Conservation (phyloP, 1,284 basidiomycete genomes). For the Ustilago nuda region DNA sequence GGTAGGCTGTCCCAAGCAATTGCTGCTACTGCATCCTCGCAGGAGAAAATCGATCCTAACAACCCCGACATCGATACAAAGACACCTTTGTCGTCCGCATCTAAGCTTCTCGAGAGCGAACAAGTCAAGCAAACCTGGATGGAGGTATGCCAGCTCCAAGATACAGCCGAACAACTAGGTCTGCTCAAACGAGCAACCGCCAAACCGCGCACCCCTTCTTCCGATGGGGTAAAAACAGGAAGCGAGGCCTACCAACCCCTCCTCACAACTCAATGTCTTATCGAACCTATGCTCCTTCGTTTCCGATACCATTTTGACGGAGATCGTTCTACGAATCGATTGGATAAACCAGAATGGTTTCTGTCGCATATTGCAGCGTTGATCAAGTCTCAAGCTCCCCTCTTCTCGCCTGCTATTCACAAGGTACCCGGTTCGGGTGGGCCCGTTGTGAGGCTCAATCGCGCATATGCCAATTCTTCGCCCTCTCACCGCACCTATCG, state of each 20-base stretch:
- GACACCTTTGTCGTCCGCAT: background rate
- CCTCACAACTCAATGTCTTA: conserved; percentile 78
- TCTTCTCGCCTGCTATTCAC: conserved; percentile 75
- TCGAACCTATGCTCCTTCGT: conserved; percentile 83
- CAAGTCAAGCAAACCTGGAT: conserved; percentile 50
- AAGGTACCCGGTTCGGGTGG: conserved; percentile 25
- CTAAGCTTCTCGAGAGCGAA: conserved; percentile 12
- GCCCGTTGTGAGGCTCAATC: conserved; percentile 13
- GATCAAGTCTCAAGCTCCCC: conserved; percentile 70
- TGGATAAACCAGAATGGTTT: conserved; percentile 98
- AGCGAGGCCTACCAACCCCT: conserved; percentile 62
- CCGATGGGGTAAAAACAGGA: conserved; percentile 31
- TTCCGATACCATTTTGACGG: conserved; percentile 98
- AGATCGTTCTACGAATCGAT: conserved; percentile 83
- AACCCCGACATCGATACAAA: background rate
- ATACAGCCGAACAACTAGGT: conserved; percentile 46
- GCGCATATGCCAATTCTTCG: conserved; percentile 78
- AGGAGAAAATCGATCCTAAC: conserved; percentile 14
- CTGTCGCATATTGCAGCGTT: conserved; percentile 86
- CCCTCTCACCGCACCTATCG: conserved; percentile 74
- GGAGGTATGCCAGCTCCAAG: conserved; percentile 57
- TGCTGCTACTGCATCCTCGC: conserved; percentile 37
- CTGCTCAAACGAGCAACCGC: conserved; percentile 34
- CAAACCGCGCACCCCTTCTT: conserved; percentile 9
- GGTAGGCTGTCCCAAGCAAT: conserved; percentile 36